Conservation (phyloP, 164 flowering plant genomes). For the Aristolochia californica region DNA sequence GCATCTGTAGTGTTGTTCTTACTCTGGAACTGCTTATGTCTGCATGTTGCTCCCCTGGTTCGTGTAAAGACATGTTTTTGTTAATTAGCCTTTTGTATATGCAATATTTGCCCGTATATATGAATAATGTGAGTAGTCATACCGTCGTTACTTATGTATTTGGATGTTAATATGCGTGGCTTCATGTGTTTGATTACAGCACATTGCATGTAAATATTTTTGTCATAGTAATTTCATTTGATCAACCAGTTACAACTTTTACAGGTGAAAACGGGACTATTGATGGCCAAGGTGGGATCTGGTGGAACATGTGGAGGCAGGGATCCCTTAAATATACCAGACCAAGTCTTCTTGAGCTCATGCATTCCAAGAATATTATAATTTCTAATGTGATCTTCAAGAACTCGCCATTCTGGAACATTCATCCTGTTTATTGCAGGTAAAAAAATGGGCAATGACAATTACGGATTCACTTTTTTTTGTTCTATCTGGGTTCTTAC, state of each 20-base stretch:
- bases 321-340: conserved; percentile 64
- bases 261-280: conserved; percentile 96
- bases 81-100: too few relatives aligned
- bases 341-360: conserved; percentile 77
- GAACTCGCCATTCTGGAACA: conserved; percentile 93
- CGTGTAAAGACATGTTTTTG: neutral
- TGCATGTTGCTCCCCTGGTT: neutral
- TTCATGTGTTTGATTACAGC: too few relatives aligned
- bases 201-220: neutral
- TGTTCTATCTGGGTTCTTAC: too few relatives aligned
- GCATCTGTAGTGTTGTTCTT: too few relatives aligned
- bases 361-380: conserved; percentile 62
- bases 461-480: too few relatives aligned
- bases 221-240: neutral
- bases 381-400: conserved; percentile 74
- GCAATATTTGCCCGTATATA: neutral
- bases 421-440: conserved; percentile 98
- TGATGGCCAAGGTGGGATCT: conserved; percentile 90
- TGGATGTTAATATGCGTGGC: too few relatives aligned
- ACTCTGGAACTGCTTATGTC: neutral
- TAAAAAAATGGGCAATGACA: neutral
- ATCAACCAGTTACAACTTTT: conserved; percentile 1
- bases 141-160: too few relatives aligned
- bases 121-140: neutral
- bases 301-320: conserved; percentile 99